These are phyloP conservation scores for Ophiostoma pallidulum DNA, from an alignment of 2,329 filamentous ascomycete species.

Conservation along the genomic window DNA sequence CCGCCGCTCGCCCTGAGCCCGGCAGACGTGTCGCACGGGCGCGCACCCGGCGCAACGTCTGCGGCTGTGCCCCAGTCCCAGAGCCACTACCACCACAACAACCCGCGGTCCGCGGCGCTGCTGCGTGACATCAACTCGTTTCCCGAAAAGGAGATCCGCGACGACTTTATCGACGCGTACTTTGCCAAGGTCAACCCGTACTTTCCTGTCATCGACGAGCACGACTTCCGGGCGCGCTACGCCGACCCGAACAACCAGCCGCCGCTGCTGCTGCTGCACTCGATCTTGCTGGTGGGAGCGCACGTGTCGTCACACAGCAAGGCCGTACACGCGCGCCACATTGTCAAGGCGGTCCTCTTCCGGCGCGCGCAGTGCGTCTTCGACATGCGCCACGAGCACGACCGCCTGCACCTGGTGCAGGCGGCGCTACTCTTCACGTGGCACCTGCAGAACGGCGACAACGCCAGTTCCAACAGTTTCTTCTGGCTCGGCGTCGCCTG, in stretches of 20 bases:
- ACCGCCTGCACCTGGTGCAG: conserved; percentile 10
- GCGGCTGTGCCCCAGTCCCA: too few relatives aligned
- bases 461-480: conserved; percentile 6
- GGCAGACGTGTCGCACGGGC: too few relatives aligned
- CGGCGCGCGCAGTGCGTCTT: conserved; percentile 9
- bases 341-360: conserved; percentile 10
- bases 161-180: conserved; percentile 12
- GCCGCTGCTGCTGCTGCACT: conserved; percentile 7
- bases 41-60: too few relatives aligned
- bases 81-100: too few relatives aligned
- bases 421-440: conserved; percentile 10
- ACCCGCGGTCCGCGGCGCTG: not conserved
- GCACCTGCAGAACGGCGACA: conserved; percentile 12
- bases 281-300: conserved; percentile 8
- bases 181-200: conserved; percentile 11
- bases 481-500: conserved; percentile 10
- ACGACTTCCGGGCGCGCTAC: conserved; percentile 8
- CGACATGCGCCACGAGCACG: conserved; percentile 11
- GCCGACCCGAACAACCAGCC: conserved; percentile 6
- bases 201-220: conserved; percentile 13
- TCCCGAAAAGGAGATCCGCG: conserved; percentile 11
- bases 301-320: conserved; percentile 8
- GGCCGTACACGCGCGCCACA: conserved; percentile 5
- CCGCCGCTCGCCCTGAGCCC: too few relatives aligned
- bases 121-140: conserved; percentile 10